Percentiles rank a stretch among this genome's conserved stretches.
Conservation (phyloP, 225 moss, liverwort and hornwort genomes). For the Anthoceros angustus region DNA sequence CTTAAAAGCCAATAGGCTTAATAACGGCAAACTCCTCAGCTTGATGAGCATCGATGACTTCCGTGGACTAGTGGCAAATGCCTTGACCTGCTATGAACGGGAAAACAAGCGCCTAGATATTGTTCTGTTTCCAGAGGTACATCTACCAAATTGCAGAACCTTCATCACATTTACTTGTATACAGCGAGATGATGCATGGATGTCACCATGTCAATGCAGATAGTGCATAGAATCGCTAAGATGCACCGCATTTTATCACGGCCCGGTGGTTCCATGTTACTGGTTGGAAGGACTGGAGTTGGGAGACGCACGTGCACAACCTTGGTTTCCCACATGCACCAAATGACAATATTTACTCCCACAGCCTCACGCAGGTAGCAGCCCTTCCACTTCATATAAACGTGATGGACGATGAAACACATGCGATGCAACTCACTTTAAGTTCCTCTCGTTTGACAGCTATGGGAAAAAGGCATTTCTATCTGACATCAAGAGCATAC, state of each 20-base stretch:
- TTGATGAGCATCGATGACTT: conserved; percentile 13
- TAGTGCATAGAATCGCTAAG: conserved; percentile 18
- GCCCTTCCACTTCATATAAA: neutral
- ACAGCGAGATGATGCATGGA: neutral
- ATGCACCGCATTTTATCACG: conserved; percentile 16
- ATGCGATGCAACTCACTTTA: too few relatives aligned
- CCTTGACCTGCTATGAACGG: conserved; percentile 12
- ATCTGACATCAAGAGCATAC: conserved; percentile 13
- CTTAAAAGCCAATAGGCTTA: neutral
- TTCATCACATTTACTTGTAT: neutral
- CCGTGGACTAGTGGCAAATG: conserved; percentile 12
- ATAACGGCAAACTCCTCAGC: conserved; percentile 14
- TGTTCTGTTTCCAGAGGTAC: conserved; percentile 19
- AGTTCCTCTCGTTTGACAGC: conserved; percentile 5
- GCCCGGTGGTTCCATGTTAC: conserved; percentile 14
- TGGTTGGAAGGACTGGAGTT: conserved; percentile 12
- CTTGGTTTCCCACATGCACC: conserved; percentile 16
- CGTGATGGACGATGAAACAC: neutral
- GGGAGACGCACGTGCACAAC: conserved; percentile 14
- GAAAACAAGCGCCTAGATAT: conserved; percentile 15
- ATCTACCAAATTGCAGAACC: neutral
- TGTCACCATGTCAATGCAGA: neutral
- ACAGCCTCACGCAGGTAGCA: conserved; percentile 17
- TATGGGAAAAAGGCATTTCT: conserved; percentile 14
- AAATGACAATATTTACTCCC: conserved; percentile 16